Evolutionary conservation across 2,329 filamentous ascomycete species (phyloP).

Genomic region (Calonectria honghensis): DNA sequence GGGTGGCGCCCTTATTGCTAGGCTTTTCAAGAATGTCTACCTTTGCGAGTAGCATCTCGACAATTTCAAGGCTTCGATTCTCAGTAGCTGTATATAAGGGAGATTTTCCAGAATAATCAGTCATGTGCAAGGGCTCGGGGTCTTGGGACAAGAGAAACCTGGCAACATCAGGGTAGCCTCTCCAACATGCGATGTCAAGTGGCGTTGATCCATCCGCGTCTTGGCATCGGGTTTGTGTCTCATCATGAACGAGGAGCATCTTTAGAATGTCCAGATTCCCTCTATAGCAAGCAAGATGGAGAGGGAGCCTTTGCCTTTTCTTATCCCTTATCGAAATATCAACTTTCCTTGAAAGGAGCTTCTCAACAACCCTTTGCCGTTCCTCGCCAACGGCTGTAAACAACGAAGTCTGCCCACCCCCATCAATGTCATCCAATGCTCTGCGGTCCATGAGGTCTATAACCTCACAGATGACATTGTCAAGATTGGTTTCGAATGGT

Average conservation of each 20-base stretch:
- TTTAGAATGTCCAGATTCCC: background rate
- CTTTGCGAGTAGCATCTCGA: background rate
- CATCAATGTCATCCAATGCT: background rate
- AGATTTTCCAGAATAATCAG: background rate
- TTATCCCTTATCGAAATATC: background rate
- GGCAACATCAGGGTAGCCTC: background rate
- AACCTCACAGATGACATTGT: background rate
- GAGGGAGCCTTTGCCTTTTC: background rate
- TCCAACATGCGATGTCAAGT: conserved; percentile 6
- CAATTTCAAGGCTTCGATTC: background rate
- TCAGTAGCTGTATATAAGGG: background rate
- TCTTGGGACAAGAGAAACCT: background rate
- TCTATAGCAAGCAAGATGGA: background rate
- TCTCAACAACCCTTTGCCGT: background rate
- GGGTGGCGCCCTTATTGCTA: background rate
- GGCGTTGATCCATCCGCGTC: background rate
- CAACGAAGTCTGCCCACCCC: background rate
- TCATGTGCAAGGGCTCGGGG: background rate
- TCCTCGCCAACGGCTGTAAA: background rate
- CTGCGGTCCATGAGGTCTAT: background rate
- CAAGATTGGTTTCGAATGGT: background rate
- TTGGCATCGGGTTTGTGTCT: background rate
- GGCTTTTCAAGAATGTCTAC: background rate
- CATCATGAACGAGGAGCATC: background rate
- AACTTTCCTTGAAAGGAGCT: background rate